A percentile compares a stretch with the other conserved stretches of the same genome.
Evolutionary conservation across 768 basidiomycete species (phyloP).

Genomic region (Mycena filopes): DNA sequence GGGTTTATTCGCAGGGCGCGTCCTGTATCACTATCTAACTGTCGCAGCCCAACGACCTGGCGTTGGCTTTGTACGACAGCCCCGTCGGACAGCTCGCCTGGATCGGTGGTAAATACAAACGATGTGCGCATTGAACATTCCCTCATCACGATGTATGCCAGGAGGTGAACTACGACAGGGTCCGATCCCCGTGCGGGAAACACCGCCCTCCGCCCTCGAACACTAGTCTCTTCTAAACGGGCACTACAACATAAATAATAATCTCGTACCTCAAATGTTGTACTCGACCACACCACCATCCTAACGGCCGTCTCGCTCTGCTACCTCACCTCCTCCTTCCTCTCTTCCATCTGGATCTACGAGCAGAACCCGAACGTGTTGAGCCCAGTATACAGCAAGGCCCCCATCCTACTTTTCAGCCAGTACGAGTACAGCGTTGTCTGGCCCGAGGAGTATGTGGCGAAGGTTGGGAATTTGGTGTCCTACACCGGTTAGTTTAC

Average conservation of each 20-base stretch:
- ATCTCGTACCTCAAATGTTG: too few species aligned
- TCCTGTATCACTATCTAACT: neutral
- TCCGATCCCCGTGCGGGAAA: constrained; percentile 25
- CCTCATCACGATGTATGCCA: neutral
- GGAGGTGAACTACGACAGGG: neutral
- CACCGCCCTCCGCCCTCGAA: constrained; percentile 16
- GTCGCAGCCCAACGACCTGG: constrained; percentile 36
- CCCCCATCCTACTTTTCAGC: constrained; percentile 3
- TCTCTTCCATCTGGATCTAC: constrained; percentile 35
- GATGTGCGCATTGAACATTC: constrained; percentile 8
- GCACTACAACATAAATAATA: too few species aligned
- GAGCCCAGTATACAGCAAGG: neutral
- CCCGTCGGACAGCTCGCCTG: constrained; percentile 39
- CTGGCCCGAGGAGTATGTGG: constrained; percentile 18
- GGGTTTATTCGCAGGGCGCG: neutral
- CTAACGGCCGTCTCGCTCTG: constrained; percentile 37
- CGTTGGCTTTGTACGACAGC: constrained; percentile 38
- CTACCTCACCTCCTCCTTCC: constrained; percentile 35
- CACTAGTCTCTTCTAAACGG: too few species aligned
- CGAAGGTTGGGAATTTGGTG: neutral
- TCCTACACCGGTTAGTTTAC: too few species aligned
- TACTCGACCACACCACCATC: constrained; percentile 21
- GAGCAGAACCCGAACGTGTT: constrained; percentile 7
- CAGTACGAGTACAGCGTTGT: constrained; percentile 11
- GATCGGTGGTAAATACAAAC: constrained; percentile 36